These are phyloP conservation scores for Theileria annulata DNA, from an alignment of 169 alveolate genomes.

Conservation along the genomic window DNA sequence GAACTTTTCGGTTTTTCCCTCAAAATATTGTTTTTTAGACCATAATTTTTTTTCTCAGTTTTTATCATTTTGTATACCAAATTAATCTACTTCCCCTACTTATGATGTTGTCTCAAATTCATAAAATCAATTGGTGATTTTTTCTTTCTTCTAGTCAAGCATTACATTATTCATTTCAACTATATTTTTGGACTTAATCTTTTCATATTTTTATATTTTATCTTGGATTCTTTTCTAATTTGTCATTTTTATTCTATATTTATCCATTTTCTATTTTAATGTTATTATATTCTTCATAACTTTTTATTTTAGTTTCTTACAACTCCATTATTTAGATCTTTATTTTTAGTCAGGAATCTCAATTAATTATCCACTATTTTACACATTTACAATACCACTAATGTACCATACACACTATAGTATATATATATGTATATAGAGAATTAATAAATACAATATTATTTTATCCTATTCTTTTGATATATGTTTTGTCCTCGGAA, in stretches of 20 bases:
- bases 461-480: slow-evolving; percentile 63
- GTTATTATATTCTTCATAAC: not conserved
- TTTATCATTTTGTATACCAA: not conserved
- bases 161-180: not conserved
- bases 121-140: not conserved
- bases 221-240: slow-evolving; percentile 1
- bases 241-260: not conserved
- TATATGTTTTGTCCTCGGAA: slow-evolving; percentile 49
- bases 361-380: not conserved
- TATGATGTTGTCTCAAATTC: not conserved
- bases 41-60: not conserved
- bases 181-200: not conserved
- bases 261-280: not conserved
- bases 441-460: not conserved
- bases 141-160: not conserved
- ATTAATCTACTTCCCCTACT: not conserved
- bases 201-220: not conserved
- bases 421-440: too few relatives aligned
- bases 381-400: not conserved
- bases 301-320: not conserved
- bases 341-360: not conserved
- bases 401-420: not conserved
- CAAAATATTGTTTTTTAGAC: not conserved
- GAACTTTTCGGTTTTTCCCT: not conserved
- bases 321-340: not conserved